Conservation (phyloP, 331 rosid species). For the Ulmus americana region DNA sequence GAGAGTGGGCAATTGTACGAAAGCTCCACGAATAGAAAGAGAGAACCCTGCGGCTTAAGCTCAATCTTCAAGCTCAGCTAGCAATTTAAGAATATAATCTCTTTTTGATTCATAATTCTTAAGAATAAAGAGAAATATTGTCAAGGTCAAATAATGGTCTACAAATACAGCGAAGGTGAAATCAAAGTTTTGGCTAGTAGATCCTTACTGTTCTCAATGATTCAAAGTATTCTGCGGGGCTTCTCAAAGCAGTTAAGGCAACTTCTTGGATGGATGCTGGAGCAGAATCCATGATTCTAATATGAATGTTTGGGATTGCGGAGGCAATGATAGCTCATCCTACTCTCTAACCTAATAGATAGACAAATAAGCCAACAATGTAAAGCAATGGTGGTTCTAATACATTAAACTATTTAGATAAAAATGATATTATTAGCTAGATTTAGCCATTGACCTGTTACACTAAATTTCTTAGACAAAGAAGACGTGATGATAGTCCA, state of each 20-base stretch:
- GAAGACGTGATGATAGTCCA: constrained; percentile 80
- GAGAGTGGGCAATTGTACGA: no score
- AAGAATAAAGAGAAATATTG: constrained; percentile 8
- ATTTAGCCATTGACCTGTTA: constrained; percentile 40
- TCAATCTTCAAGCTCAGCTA: no score
- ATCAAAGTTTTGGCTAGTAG: not conserved
- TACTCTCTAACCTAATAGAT: constrained; percentile 73
- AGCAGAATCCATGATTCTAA: constrained; percentile 58
- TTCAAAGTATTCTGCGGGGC: constrained; percentile 57
- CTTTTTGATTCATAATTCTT: no score
- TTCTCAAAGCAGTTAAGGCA: constrained; percentile 64
- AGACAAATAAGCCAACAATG: constrained; percentile 8
- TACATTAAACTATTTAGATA: no score
- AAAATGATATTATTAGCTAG: no score
- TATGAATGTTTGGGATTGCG: constrained; percentile 70
- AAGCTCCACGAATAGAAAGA: no score
- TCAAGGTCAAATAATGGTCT: constrained; percentile 5
- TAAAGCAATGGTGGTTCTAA: no score
- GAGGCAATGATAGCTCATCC: constrained; percentile 83
- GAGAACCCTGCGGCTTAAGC: no score
- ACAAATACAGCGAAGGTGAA: not conserved
- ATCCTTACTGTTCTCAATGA: constrained; percentile 50
- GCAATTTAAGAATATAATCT: no score
- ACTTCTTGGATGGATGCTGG: constrained; percentile 94
- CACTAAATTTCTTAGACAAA: constrained; percentile 63